Percentiles rank a stretch among this genome's conserved stretches.
These are phyloP conservation scores for Verruconis gallopava DNA, from an alignment of 2,329 filamentous ascomycete species.

Conservation along the genomic window DNA sequence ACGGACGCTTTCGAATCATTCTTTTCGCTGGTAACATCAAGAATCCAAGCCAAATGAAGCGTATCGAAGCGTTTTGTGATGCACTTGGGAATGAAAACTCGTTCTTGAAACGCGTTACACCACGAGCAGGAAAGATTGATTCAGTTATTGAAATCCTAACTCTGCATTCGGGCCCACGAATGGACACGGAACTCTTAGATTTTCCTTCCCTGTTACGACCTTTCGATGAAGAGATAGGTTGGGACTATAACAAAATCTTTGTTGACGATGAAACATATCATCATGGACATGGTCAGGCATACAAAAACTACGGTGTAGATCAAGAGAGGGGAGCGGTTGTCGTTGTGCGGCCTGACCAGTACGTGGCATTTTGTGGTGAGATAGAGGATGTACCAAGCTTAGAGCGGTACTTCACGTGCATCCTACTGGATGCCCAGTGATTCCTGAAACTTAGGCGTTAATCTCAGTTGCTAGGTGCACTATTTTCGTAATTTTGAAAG, in stretches of 20 bases:
- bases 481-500: too few relatives aligned
- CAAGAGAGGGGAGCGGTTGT: constrained; percentile 43
- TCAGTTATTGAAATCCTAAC: constrained; percentile 47
- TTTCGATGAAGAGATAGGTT: constrained; percentile 25
- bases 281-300: constrained; percentile 31
- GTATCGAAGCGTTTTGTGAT: constrained; percentile 36
- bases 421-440: constrained; percentile 10
- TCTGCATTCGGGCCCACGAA: too few relatives aligned
- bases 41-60: constrained; percentile 27
- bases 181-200: constrained; percentile 34
- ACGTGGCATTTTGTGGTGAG: constrained; percentile 38
- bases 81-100: constrained; percentile 27
- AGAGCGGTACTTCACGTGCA: constrained; percentile 15
- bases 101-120: constrained; percentile 35
- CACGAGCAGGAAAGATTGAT: constrained; percentile 28
- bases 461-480: not conserved
- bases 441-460: not conserved
- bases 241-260: constrained; percentile 32
- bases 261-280: constrained; percentile 33
- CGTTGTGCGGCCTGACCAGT: constrained; percentile 53
- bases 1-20: constrained; percentile 46
- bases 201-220: constrained; percentile 32
- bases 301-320: constrained; percentile 47
- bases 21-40: constrained; percentile 50
- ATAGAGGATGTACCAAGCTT: constrained; percentile 21